Conservation (phyloP, 2,329 filamentous ascomycete species). For the Gliomastix tumulicola region DNA sequence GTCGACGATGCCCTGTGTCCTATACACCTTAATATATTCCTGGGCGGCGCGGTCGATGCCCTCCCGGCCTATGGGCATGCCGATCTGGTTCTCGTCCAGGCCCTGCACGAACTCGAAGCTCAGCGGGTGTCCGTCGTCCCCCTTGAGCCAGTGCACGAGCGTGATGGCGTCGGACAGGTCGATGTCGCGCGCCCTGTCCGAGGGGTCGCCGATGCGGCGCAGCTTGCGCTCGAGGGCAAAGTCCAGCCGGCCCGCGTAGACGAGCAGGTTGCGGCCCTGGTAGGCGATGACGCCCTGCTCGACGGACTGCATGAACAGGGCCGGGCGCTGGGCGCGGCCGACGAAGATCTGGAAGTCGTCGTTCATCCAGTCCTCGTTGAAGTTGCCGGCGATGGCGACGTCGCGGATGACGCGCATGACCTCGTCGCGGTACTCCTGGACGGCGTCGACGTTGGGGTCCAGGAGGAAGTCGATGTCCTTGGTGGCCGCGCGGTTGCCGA, state of each 20-base stretch:
- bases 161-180: conserved; percentile 7
- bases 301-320: conserved; percentile 11
- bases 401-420: conserved; percentile 6
- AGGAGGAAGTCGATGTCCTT: conserved; percentile 11
- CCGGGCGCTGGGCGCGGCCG: conserved; percentile 6
- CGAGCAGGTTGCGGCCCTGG: conserved; percentile 7
- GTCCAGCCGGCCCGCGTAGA: conserved; percentile 11
- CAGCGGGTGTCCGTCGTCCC: conserved; percentile 1
- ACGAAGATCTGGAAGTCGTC: conserved; percentile 11
- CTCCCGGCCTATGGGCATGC: neutral
- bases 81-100: conserved; percentile 4
- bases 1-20: conserved; percentile 3
- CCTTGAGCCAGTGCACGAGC: conserved; percentile 4
- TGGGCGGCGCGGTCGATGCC: neutral
- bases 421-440: conserved; percentile 9
- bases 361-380: conserved; percentile 11
- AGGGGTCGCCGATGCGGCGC: conserved; percentile 7
- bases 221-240: conserved; percentile 13
- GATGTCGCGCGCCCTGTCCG: neutral
- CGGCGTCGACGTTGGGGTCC: conserved; percentile 14
- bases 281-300: conserved; percentile 10
- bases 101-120: conserved; percentile 1
- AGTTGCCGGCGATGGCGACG: conserved; percentile 3
- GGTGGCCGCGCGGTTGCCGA: conserved; percentile 8
- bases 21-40: conserved; percentile 1